A percentile compares a stretch with the other conserved stretches of the same genome.
Evolutionary conservation across 495 filamentous ascomycete species (phyloP).

Genomic region (Thermochaetoides thermophila): DNA sequence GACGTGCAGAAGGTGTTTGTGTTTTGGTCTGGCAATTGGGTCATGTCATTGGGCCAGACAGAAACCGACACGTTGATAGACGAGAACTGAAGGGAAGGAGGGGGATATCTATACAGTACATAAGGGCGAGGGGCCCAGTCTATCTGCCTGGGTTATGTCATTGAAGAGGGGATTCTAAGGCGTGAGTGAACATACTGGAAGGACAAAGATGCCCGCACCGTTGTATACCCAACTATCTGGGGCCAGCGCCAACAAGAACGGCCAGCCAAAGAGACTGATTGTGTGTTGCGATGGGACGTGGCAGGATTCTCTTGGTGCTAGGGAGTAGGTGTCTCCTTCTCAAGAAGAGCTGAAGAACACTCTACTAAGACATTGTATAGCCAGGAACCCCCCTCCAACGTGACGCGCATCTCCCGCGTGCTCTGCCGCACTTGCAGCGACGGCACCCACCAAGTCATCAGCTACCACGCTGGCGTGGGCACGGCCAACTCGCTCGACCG

Average conservation of each 20-base stretch:
- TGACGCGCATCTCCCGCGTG: constrained; percentile 29
- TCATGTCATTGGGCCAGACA: no score
- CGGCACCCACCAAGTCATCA: constrained; percentile 26
- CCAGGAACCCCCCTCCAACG: constrained; percentile 27
- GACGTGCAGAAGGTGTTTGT: no score
- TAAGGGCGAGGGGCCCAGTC: no score
- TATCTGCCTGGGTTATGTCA: no score
- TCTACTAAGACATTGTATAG: constrained; percentile 3
- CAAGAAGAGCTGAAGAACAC: constrained; percentile 8
- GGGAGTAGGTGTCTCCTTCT: constrained; percentile 7
- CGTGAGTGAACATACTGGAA: no score
- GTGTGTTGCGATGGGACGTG: constrained; percentile 24
- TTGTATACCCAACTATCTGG: constrained; percentile 1
- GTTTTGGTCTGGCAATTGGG: no score
- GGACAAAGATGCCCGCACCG: constrained; percentile 8
- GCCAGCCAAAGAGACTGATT: constrained; percentile 23
- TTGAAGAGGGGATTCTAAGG: no score
- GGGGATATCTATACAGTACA: no score
- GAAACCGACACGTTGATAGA: no score
- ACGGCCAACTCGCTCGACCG: constrained; percentile 27
- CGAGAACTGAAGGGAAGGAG: no score
- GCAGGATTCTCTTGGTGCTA: constrained; percentile 23
- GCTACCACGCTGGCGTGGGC: constrained; percentile 33
- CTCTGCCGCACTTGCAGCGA: constrained; percentile 15
- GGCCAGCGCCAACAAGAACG: no score